Evolutionary conservation across 169 alveolate species (phyloP), one percentile per base, ranked within the genome.

Genomic region (Plasmodium vivax): DNA sequence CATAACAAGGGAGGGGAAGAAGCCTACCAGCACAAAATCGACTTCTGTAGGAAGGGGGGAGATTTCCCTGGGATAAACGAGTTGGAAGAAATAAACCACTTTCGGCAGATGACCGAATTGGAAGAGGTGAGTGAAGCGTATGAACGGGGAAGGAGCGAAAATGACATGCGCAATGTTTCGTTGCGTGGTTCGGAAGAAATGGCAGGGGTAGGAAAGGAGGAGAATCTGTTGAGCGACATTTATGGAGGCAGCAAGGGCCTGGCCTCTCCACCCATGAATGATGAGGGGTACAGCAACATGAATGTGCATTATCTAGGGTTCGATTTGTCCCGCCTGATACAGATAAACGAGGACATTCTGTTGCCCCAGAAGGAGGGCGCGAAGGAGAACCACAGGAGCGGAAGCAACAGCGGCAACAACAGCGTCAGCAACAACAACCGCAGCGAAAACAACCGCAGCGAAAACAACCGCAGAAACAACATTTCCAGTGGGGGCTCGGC

Each of bases 241-340:
- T 41, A 87, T 87, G 88, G 54, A n/a, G 68, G 38, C n/a, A 87
- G 43, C 36, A 87, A 75, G 4, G 71, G 32, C 68, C 14, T 32
- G 45, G 47, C 9, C 10, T 34, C 68, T 62, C 68, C 58, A 2
- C 62, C 62, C 8, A 51, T 14, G 51, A 51, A 19, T 30, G 62
- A 47, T 7, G 73, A 90, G 7, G 82, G 91, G 19, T 90, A 90
- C 74, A 82, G 73, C 47, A 90, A 81, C 73, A 62, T 90, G 72
- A 90, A 90, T 73, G 81, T 68, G 34, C 94, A 90, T 80, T 68
- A 82, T 68, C 83, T 90, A 41, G 94, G 94, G 19, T 90, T 90
- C 62, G 83, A 90, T 45, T 82, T 90, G 56, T 90, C 83, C 32
- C 83, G 83, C 83, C 83, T 90, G 51, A 80, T 90, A 90, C 82